Conservation (phyloP, 345 rosid species). For the Combretum micranthum region DNA sequence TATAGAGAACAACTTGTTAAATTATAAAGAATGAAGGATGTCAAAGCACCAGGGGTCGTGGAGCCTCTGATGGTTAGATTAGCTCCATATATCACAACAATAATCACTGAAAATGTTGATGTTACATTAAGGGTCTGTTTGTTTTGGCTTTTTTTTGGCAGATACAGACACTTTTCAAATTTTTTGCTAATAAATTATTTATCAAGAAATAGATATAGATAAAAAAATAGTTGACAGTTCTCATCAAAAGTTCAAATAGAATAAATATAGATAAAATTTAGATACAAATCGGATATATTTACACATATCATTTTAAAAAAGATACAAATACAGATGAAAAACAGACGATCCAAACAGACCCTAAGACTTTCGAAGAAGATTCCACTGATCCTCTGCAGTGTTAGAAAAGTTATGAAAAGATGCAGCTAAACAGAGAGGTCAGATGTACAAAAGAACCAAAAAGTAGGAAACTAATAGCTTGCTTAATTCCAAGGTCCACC, state of each 20-base stretch:
- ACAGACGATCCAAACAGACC: too few relatives aligned
- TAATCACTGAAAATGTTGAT: slow-evolving; percentile 59
- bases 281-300: too few relatives aligned
- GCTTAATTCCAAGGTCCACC: slow-evolving; percentile 61
- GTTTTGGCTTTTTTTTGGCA: too few relatives aligned
- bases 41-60: slow-evolving; percentile 71
- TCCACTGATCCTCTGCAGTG: slow-evolving; percentile 40
- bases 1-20: slow-evolving; percentile 48
- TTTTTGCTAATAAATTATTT: too few relatives aligned
- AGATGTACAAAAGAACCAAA: background rate
- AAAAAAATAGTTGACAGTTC: too few relatives aligned
- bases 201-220: too few relatives aligned
- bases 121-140: too few relatives aligned
- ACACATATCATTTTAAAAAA: too few relatives aligned
- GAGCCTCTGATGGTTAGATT: slow-evolving; percentile 62
- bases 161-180: too few relatives aligned
- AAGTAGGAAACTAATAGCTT: slow-evolving; percentile 49
- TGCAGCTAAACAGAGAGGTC: background rate
- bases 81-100: slow-evolving; percentile 76
- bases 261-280: too few relatives aligned
- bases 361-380: slow-evolving; percentile 66
- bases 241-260: too few relatives aligned
- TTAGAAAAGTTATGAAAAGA: background rate
- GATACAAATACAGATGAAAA: too few relatives aligned
- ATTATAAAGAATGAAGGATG: slow-evolving; percentile 84